Percentiles rank a stretch among this genome's conserved stretches.
phyloP scores from a whole-genome alignment of 306 rosid genomes.

The Medicago lupulina region DNA sequence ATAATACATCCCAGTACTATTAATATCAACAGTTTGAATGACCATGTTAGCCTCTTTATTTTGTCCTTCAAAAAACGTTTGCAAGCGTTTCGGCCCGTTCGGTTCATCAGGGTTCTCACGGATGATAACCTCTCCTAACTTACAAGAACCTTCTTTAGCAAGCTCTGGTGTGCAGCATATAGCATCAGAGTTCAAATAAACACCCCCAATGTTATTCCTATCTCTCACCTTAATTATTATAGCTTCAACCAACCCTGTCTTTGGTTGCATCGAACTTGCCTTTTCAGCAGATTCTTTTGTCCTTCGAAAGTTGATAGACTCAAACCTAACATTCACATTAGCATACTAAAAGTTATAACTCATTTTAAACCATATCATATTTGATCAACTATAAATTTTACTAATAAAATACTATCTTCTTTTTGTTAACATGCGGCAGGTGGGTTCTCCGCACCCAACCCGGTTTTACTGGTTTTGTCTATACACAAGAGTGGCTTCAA shows the following conservation, averaged over 20 bases:
- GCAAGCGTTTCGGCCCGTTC: constrained; percentile 63
- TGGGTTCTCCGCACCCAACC: not conserved
- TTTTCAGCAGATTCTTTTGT: constrained; percentile 60
- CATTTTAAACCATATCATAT: constrained; percentile 1
- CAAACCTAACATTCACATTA: constrained; percentile 57
- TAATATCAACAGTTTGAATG: constrained; percentile 57
- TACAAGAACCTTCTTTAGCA: constrained; percentile 69
- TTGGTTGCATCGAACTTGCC: constrained; percentile 73
- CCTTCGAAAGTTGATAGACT: constrained; percentile 65
- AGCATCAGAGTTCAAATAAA: constrained; percentile 66
- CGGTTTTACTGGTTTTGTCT: not conserved
- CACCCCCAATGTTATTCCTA: constrained; percentile 69
- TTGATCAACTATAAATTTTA: constrained; percentile 19
- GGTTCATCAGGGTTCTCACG: constrained; percentile 56
- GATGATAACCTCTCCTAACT: constrained; percentile 76
- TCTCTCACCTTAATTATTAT: constrained; percentile 64
- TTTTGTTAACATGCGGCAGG: not conserved
- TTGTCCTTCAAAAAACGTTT: constrained; percentile 68
- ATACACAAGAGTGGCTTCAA: not conserved
- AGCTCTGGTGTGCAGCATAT: constrained; percentile 78
- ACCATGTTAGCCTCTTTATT: constrained; percentile 66
- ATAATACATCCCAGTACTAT: constrained; percentile 76
- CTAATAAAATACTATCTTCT: not conserved
- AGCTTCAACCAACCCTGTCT: constrained; percentile 77
- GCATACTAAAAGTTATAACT: constrained; percentile 22